Base-by-base conservation (phyloP, 2,329 filamentous ascomycete genomes). In the Xylaria sp. region DNA sequence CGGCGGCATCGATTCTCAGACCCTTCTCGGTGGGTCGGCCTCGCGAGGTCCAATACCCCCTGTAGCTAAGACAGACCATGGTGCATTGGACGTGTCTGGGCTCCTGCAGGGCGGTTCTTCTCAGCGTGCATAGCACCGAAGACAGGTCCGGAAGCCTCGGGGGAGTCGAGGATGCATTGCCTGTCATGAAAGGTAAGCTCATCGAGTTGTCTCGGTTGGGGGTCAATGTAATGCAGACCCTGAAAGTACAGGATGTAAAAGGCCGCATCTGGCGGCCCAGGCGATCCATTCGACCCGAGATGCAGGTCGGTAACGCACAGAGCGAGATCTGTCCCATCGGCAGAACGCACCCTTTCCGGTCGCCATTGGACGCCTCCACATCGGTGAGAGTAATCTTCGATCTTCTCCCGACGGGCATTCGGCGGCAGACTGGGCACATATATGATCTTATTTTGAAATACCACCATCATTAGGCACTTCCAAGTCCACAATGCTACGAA, bases 381-480 rank as follows among this genome's bases (percentile, higher is more conserved):
- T 37, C 81, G 76, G 3, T 70, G 68, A 21, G 75, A 74, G 66
- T 90, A 91, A 62, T 89, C 83, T 2, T 75, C 73, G 37, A 92
- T 86, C 52, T 74, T 84, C 73, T 92, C 87, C 20, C 80, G 78
- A 16, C 88, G 80, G 0, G 89, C 79, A 65, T 88, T 88, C 2
- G 89, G 89, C 17, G 89, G 88, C 46, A 92, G 72, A 42, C 87
- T 88, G 0, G 89, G 88, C 76, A 91, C 91, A 72, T 92, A 92
- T 54, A 92, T 88, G 66, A 92, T 90, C 67, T 88, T 87, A 66
- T 92, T 90, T 72, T 92, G 90, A 67, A 92, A 89, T 4, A 89
- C 62, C 22, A 93, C 77, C 74, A 92, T 84, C 85, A 91, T 89
- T 48, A 85, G 71, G 66, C 88, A 91, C 66, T 87, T 86, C 78